Base-by-base conservation (phyloP, 1,284 basidiomycete species). In the Ceratobasidium sp. region DNA sequence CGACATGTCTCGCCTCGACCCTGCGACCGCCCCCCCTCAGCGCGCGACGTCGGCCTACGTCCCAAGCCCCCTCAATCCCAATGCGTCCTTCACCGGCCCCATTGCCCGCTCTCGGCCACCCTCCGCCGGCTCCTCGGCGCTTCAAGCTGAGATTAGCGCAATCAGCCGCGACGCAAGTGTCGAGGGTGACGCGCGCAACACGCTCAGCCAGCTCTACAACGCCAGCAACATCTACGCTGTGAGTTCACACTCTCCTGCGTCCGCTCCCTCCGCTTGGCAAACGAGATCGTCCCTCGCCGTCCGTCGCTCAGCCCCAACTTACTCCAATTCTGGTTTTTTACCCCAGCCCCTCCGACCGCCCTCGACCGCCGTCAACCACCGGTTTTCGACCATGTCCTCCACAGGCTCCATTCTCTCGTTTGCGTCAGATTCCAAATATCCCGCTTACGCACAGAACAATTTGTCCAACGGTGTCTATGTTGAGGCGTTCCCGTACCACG, bases 381-480 rank as follows among this genome's bases (percentile, higher is more conserved):
- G 77, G 15, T 76, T 76, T 41, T 78, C 77, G 41, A 78, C 77
- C 27, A 56, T 78, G 57, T 78, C 77, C 14, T 76, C 75, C 22
- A 54, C 59, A n/a, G 74, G 76, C 47, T 78, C 77, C 1, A 74
- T 78, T 36, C 73, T 78, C 62, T 76, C 75, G n/a, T 74, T 78
- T 60, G 50, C 75, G 19, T 66, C 77, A 24, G 77, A 78, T 47
- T 78, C 75, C 7, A 76, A 76, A 51, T 73, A 78, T 57, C 75
- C 77, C 24, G 66, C 65, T 51, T 76, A 76, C 50, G 47, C 54
- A 51, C 59, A 66, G 2, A 69, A 74, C 54, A 74, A 66, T 53
- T 22, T 54, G 27, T 64, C 60, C 8, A 45, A 51, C 9, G 76
- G 56, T 27, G 75, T 31, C 22, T 78, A 73, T 64, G 60, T 41